Conservation (phyloP, 208 protist species). For the Angomonas deanei region DNA sequence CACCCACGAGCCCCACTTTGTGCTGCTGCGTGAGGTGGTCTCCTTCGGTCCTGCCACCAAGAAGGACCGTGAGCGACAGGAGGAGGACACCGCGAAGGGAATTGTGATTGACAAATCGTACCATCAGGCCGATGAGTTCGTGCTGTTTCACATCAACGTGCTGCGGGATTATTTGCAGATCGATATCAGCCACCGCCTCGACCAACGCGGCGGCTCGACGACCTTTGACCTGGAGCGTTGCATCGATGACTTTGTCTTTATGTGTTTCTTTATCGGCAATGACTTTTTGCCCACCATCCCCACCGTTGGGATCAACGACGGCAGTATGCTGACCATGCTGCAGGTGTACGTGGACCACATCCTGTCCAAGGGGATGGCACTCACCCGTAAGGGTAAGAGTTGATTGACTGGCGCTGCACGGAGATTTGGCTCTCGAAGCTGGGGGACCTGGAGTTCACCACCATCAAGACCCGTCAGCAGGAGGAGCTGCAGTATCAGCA, state of each 20-base stretch:
- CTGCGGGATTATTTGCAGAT: conserved; percentile 95
- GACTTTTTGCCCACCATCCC: conserved; percentile 98
- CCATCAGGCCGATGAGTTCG: conserved; percentile 80
- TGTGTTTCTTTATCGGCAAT: conserved; percentile 98
- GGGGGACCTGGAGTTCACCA: conserved; percentile 72
- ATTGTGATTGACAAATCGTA: conserved; percentile 77
- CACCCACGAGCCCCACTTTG: conserved; percentile 96
- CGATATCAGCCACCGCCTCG: conserved; percentile 63
- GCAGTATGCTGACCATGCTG: conserved; percentile 84
- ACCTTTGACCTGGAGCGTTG: conserved; percentile 88
- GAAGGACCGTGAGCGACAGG: conserved; percentile 66
- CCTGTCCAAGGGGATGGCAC: conserved; percentile 53
- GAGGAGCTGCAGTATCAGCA: conserved; percentile 79
- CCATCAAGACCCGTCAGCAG: conserved; percentile 51
- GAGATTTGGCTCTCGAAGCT: conserved; percentile 72
- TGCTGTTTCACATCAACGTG: conserved; percentile 89
- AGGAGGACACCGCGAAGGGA: conserved; percentile 77
- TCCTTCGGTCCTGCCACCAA: conserved; percentile 63
- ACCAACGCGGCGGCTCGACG: conserved; percentile 4
- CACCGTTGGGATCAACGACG: conserved; percentile 93
- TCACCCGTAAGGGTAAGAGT: conserved; percentile 71
- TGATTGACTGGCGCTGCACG: conserved; percentile 68
- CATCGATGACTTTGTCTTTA: conserved; percentile 97
- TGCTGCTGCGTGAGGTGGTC: conserved; percentile 95
- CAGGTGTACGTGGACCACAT: conserved; percentile 77